Conservation (phyloP, 179 eudicot species). For the Amaranthus tricolor region DNA sequence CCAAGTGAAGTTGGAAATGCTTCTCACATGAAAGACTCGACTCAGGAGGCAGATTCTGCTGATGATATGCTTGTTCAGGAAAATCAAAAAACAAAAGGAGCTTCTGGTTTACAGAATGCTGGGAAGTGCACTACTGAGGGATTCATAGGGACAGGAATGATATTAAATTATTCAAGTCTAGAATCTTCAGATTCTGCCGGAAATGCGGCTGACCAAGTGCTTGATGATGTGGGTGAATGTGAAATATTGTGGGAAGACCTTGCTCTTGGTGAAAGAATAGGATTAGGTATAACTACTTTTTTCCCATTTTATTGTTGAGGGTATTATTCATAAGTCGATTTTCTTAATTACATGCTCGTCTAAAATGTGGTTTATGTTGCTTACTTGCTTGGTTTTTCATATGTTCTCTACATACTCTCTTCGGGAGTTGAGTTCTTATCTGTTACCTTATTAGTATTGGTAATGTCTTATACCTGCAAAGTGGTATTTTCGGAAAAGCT, state of each 20-base stretch:
- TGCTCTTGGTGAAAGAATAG: slow-evolving; percentile 92
- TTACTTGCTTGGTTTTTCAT: background rate
- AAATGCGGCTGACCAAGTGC: slow-evolving; percentile 50
- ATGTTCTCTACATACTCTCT: background rate
- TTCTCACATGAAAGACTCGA: slow-evolving; percentile 24
- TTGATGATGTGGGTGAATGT: slow-evolving; percentile 96
- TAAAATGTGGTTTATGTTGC: background rate
- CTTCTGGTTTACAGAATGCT: slow-evolving; percentile 28
- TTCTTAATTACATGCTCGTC: background rate
- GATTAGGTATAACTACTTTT: slow-evolving; percentile 62
- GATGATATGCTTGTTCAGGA: slow-evolving; percentile 22
- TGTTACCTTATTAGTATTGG: background rate
- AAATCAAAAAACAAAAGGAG: slow-evolving; percentile 30
- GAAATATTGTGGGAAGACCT: slow-evolving; percentile 98
- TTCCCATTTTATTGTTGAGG: background rate
- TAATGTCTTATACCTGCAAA: background rate
- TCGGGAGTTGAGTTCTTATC: background rate
- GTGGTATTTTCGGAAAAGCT: background rate
- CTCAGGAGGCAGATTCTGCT: slow-evolving; percentile 27
- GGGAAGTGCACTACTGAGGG: slow-evolving; percentile 36
- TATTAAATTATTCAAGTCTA: slow-evolving; percentile 36
- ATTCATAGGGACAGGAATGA: slow-evolving; percentile 37
- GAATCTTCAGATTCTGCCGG: slow-evolving; percentile 35
- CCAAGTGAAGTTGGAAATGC: slow-evolving; percentile 27
- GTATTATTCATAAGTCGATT: background rate